A percentile compares a stretch with the other conserved stretches of the same genome.
Evolutionary conservation across 116 monocot genomes (phyloP).

Genomic region (Dioscorea cayenensis): DNA sequence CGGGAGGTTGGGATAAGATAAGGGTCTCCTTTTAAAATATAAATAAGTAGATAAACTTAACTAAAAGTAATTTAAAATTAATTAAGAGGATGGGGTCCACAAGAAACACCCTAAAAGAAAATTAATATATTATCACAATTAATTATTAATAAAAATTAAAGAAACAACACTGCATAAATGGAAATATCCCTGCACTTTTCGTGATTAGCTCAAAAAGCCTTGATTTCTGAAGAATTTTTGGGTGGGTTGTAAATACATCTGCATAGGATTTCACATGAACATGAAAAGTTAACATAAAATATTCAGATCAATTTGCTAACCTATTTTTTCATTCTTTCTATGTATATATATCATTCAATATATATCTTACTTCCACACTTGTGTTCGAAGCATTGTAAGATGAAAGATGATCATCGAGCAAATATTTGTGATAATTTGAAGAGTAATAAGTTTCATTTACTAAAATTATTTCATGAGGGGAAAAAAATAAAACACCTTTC

Average conservation of each 20-base stretch:
- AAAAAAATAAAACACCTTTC: constrained; percentile 57
- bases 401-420: constrained; percentile 30
- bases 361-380: constrained; percentile 15
- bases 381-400: constrained; percentile 31
- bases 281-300: neutral
- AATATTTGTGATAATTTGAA: constrained; percentile 25
- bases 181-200: too few species aligned
- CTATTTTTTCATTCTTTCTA: neutral
- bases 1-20: too few species aligned
- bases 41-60: too few species aligned
- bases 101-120: too few species aligned
- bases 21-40: too few species aligned
- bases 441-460: neutral
- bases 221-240: too few species aligned
- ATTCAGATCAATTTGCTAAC: neutral
- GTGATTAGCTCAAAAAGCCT: too few species aligned
- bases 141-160: too few species aligned
- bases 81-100: too few species aligned
- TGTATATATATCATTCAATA: neutral
- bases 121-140: too few species aligned
- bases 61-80: too few species aligned
- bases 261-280: neutral
- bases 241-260: constrained; percentile 35
- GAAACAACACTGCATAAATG: too few species aligned
- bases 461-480: neutral